Evolutionary conservation across 139 green algal genomes (phyloP).

Genomic region (Choricystis sp.): DNA sequence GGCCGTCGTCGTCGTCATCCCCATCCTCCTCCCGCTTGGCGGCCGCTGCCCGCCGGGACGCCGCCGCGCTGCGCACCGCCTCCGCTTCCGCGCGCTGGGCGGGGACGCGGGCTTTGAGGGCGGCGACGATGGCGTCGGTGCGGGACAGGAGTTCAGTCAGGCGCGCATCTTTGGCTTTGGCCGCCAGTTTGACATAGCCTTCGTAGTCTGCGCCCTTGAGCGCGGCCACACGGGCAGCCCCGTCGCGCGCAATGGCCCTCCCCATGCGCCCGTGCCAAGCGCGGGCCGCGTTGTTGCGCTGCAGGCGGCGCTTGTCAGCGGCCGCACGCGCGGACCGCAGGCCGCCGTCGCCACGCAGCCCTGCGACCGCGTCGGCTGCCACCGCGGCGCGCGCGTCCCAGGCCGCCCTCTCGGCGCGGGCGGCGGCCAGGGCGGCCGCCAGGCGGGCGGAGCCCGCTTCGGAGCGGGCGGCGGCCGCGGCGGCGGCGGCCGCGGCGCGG

Average conservation of each 20-base stretch:
- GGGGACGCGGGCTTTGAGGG: slow-evolving; percentile 8
- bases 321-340: not conserved
- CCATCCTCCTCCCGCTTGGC: not conserved
- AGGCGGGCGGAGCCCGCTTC: not conserved
- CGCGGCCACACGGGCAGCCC: slow-evolving; percentile 14
- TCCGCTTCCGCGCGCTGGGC: not conserved
- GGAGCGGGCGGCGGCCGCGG: not conserved
- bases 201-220: slow-evolving; percentile 23
- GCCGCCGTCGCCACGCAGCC: slow-evolving; percentile 2
- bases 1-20: not conserved
- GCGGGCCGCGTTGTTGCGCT: slow-evolving; percentile 14
- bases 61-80: not conserved
- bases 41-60: too few species aligned
- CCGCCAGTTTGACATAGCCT: slow-evolving; percentile 24
- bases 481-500: slow-evolving; percentile 4
- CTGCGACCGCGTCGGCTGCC: slow-evolving; percentile 2
- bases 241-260: slow-evolving; percentile 11
- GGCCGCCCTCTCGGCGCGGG: not conserved
- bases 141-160: slow-evolving; percentile 18
- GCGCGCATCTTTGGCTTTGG: slow-evolving; percentile 20
- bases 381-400: not conserved
- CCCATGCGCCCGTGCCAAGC: slow-evolving; percentile 7
- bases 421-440: not conserved
- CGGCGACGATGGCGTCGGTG: slow-evolving; percentile 21
- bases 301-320: slow-evolving; percentile 6